A percentile compares a stretch with the other conserved stretches of the same genome.
Conservation (phyloP, 2,329 filamentous ascomycete species). For the Colletotrichum spinosum region DNA sequence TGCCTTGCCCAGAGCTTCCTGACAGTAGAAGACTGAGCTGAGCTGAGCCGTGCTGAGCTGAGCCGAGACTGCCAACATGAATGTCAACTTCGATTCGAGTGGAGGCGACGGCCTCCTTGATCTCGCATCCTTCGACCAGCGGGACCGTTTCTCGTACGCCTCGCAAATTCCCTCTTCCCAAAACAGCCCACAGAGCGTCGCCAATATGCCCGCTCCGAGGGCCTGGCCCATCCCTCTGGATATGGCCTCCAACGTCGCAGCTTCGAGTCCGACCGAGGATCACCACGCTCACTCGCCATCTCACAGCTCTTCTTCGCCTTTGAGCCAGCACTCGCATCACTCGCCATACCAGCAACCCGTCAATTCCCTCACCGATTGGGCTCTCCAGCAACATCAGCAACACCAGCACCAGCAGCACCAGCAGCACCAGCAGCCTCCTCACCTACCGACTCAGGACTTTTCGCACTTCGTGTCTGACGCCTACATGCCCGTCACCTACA, state of each 20-base stretch:
- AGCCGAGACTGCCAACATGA: constrained; percentile 53
- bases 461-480: constrained; percentile 68
- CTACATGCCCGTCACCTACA: constrained; percentile 44
- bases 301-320: constrained; percentile 58
- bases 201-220: constrained; percentile 51
- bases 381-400: constrained; percentile 67
- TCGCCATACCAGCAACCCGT: constrained; percentile 65
- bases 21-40: constrained; percentile 36
- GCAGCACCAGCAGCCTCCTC: constrained; percentile 47
- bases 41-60: constrained; percentile 15
- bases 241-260: constrained; percentile 58
- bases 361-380: constrained; percentile 71
- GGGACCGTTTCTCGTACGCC: constrained; percentile 66
- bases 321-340: constrained; percentile 62
- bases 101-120: constrained; percentile 71
- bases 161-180: constrained; percentile 49
- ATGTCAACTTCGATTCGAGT: constrained; percentile 70
- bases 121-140: constrained; percentile 67
- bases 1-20: constrained; percentile 47
- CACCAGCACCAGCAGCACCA: constrained; percentile 55
- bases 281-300: constrained; percentile 58
- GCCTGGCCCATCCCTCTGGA: constrained; percentile 66
- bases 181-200: constrained; percentile 37
- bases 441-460: constrained; percentile 58
- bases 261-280: constrained; percentile 61